Evolutionary conservation across 768 basidiomycete species (phyloP).

Genomic region (Terana coerulea): DNA sequence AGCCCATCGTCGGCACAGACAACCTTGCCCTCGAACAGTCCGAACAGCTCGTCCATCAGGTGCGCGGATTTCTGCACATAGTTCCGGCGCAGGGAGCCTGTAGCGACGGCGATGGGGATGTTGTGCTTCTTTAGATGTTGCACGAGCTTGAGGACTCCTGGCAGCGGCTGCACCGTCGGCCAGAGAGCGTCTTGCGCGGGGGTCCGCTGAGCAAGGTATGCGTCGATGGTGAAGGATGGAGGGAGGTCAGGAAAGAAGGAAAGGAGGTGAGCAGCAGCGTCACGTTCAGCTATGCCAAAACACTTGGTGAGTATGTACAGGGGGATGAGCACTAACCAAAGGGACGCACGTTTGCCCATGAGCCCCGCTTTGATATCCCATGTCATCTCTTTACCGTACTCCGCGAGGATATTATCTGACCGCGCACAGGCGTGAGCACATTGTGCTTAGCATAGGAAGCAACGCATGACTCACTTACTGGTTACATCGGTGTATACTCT

Average conservation of each 20-base stretch:
- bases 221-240: slow-evolving; percentile 46
- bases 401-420: slow-evolving; percentile 67
- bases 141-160: slow-evolving; percentile 68
- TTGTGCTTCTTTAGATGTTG: slow-evolving; percentile 61
- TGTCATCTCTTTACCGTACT: slow-evolving; percentile 73
- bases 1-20: slow-evolving; percentile 71
- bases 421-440: slow-evolving; percentile 9
- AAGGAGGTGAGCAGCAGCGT: slow-evolving; percentile 62
- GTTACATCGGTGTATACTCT: slow-evolving; percentile 74
- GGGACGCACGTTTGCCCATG: slow-evolving; percentile 76
- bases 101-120: slow-evolving; percentile 80
- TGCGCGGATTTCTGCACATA: slow-evolving; percentile 66
- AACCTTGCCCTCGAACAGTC: slow-evolving; percentile 57
- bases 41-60: slow-evolving; percentile 62
- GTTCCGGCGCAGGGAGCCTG: slow-evolving; percentile 65
- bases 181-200: slow-evolving; percentile 58
- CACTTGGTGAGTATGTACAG: not conserved
- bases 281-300: slow-evolving; percentile 55
- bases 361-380: slow-evolving; percentile 88
- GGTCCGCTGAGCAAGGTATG: slow-evolving; percentile 56
- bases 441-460: not conserved
- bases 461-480: slow-evolving; percentile 37
- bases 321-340: not conserved
- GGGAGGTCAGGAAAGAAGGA: slow-evolving; percentile 75
- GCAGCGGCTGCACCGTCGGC: slow-evolving; percentile 69